These are phyloP conservation scores for Candida silvicultrix DNA, from an alignment of 805 yeast genomes.

Conservation along the genomic window DNA sequence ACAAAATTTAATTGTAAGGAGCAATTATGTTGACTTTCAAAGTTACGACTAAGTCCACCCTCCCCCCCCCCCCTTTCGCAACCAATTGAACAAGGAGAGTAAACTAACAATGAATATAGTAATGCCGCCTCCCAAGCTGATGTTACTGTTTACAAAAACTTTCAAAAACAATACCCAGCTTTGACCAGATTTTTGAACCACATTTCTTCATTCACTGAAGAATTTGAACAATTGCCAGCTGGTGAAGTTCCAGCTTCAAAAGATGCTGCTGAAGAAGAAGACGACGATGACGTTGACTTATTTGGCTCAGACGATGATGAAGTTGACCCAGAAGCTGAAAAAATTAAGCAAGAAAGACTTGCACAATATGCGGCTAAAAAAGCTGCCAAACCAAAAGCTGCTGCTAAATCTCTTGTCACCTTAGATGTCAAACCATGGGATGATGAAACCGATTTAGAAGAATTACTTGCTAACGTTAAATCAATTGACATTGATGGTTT, in stretches of 20 bases:
- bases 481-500: conserved; percentile 86
- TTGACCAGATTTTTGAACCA: conserved; percentile 99
- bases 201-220: conserved; percentile 88
- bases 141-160: conserved; percentile 89
- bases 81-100: no score
- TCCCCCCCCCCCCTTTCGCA: background rate
- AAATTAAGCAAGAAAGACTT: conserved; percentile 93
- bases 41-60: no score
- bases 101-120: conserved; percentile 35
- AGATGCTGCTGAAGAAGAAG: conserved; percentile 66
- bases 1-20: conserved; percentile 2
- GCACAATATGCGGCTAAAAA: conserved; percentile 97
- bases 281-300: conserved; percentile 87
- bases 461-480: conserved; percentile 82
- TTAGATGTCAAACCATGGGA: conserved; percentile 99
- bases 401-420: conserved; percentile 97
- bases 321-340: conserved; percentile 96
- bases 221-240: conserved; percentile 78
- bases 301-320: conserved; percentile 91
- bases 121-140: conserved; percentile 93
- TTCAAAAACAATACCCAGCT: conserved; percentile 86
- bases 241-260: conserved; percentile 38
- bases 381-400: conserved; percentile 96
- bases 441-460: conserved; percentile 95
- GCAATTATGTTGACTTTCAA: no score